These are phyloP conservation scores for Penicillium cataractarum DNA, from an alignment of 495 filamentous ascomycete genomes.

Conservation along the genomic window DNA sequence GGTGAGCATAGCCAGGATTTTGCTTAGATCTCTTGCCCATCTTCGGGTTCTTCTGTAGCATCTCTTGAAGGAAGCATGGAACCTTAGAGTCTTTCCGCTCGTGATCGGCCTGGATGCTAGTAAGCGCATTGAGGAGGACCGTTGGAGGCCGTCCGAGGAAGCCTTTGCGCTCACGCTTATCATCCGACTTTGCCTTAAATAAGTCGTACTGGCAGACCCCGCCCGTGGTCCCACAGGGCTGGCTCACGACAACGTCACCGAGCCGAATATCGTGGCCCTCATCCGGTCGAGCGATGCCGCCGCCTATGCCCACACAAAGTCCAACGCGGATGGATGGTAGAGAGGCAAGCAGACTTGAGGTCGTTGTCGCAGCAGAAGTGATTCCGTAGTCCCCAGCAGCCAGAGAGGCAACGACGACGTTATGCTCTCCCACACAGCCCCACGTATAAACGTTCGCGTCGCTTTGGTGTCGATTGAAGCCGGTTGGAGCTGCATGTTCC, in stretches of 20 bases:
- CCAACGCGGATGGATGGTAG: constrained; percentile 22
- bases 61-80: constrained; percentile 23
- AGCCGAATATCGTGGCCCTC: constrained; percentile 30
- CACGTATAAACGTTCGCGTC: constrained; percentile 47
- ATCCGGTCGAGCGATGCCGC: constrained; percentile 24
- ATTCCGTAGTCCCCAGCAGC: constrained; percentile 21
- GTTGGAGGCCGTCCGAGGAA: constrained; percentile 26
- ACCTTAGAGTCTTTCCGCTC: constrained; percentile 21
- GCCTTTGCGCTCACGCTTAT: constrained; percentile 13
- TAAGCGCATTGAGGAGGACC: constrained; percentile 28
- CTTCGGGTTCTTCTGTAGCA: too few relatives aligned
- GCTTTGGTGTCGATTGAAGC: too few relatives aligned
- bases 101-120: constrained; percentile 28
- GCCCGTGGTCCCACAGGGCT: constrained; percentile 19
- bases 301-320: constrained; percentile 32
- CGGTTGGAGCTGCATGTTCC: too few relatives aligned
- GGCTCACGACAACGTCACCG: constrained; percentile 25
- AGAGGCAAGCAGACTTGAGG: constrained; percentile 30
- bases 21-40: constrained; percentile 7
- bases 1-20: constrained; percentile 12
- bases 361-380: constrained; percentile 28
- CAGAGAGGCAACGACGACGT: constrained; percentile 33
- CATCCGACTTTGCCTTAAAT: constrained; percentile 12
- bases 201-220: constrained; percentile 30
- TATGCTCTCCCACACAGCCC: constrained; percentile 39